Percentiles rank a stretch among this genome's conserved stretches.
These are phyloP conservation scores for Phytophthora parvispora DNA, from an alignment of 352 stramenopile species.

Conservation along the genomic window DNA sequence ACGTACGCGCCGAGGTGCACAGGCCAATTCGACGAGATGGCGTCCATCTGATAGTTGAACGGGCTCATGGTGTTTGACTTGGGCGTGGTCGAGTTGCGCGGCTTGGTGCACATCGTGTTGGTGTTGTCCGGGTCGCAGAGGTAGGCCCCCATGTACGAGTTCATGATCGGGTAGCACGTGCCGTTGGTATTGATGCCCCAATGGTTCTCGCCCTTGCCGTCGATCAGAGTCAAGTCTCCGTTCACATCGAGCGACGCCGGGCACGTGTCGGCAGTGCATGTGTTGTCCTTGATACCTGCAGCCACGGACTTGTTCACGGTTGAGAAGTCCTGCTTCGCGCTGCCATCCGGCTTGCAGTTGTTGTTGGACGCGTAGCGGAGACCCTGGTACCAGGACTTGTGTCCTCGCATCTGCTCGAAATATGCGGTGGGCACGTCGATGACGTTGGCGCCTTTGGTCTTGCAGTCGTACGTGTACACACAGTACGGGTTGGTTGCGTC, in stretches of 20 bases:
- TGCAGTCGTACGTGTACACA: constrained; percentile 62
- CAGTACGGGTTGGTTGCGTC: constrained; percentile 44
- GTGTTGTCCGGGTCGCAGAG: constrained; percentile 69
- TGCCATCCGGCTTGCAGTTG: constrained; percentile 33
- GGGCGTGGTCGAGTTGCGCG: constrained; percentile 42
- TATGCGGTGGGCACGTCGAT: constrained; percentile 55
- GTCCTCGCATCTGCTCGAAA: constrained; percentile 43
- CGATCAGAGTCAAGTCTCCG: constrained; percentile 45
- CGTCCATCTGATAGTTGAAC: constrained; percentile 86
- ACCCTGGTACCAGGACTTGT: constrained; percentile 72
- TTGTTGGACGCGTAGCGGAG: constrained; percentile 64
- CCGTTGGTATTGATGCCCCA: constrained; percentile 79
- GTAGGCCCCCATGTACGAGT: constrained; percentile 72
- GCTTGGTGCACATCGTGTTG: constrained; percentile 43
- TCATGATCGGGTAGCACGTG: constrained; percentile 72
- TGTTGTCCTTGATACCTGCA: constrained; percentile 50
- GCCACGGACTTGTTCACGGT: constrained; percentile 37
- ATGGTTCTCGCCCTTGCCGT: constrained; percentile 37
- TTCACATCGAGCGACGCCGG: constrained; percentile 58
- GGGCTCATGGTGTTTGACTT: constrained; percentile 67
- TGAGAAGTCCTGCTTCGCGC: constrained; percentile 36
- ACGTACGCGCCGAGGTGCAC: constrained; percentile 68
- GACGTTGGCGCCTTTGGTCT: constrained; percentile 60
- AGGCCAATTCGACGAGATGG: constrained; percentile 80
- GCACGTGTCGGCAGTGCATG: constrained; percentile 42